phyloP scores from a whole-genome alignment of 2,329 filamentous ascomycete genomes.

The Albifimbria verrucaria region DNA sequence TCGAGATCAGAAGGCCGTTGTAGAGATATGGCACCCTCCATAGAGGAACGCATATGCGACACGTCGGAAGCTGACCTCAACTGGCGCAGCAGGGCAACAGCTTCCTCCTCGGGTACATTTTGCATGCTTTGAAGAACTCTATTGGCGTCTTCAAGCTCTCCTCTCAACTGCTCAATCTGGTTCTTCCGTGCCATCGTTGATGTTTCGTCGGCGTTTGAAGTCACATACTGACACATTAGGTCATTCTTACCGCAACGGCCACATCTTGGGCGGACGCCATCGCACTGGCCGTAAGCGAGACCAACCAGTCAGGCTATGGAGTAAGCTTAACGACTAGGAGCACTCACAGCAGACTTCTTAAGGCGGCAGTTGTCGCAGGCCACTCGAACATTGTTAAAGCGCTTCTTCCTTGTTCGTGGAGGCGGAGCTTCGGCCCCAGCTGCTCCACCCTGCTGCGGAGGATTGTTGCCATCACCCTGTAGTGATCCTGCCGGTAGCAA shows the following conservation, averaged over 20 bases:
- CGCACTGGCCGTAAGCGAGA: background rate
- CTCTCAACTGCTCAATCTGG: background rate
- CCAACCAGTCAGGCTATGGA: background rate
- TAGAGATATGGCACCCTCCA: background rate
- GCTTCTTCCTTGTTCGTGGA: background rate
- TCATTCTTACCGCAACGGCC: background rate
- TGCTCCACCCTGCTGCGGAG: no score
- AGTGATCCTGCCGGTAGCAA: no score
- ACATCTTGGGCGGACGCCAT: background rate
- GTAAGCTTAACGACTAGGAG: background rate
- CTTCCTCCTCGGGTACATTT: background rate
- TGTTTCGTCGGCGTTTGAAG: background rate
- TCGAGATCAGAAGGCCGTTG: background rate
- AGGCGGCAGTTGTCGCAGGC: background rate
- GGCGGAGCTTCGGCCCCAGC: background rate
- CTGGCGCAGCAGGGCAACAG: background rate
- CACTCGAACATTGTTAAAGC: background rate
- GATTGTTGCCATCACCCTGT: no score
- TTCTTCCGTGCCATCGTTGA: background rate
- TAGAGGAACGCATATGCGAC: background rate
- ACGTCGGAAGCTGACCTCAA: background rate
- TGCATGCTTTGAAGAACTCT: background rate
- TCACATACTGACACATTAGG: background rate
- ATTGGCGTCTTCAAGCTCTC: background rate
- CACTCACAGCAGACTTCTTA: background rate